phyloP scores from a whole-genome alignment of 768 basidiomycete genomes.

The Coprinopsis marcescibilis region DNA sequence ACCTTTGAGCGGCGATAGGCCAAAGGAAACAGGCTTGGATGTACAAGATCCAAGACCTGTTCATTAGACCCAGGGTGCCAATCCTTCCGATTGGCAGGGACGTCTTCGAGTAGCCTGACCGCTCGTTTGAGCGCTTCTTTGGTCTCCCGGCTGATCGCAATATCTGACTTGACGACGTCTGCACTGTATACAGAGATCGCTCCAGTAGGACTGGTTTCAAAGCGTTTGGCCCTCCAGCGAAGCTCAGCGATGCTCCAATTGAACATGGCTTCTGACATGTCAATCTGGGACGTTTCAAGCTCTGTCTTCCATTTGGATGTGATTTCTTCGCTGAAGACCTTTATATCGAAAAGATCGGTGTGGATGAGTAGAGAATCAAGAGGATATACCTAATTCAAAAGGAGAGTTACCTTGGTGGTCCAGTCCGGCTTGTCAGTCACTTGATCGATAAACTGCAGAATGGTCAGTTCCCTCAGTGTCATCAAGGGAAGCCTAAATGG shows the following conservation, averaged over 20 bases:
- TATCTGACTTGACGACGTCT: conserved; percentile 23
- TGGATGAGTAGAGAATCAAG: too few relatives aligned
- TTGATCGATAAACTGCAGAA: conserved; percentile 31
- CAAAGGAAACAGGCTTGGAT: conserved; percentile 35
- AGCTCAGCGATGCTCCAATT: conserved; percentile 16
- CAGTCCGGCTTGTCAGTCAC: conserved; percentile 30
- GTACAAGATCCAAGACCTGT: conserved; percentile 37
- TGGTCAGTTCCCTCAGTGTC: conserved; percentile 26
- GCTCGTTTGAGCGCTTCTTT: conserved; percentile 16
- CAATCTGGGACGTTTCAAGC: conserved; percentile 1
- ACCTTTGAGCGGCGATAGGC: conserved; percentile 20
- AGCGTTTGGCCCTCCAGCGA: conserved; percentile 13
- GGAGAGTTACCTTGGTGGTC: conserved; percentile 26
- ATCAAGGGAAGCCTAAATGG: conserved; percentile 15
- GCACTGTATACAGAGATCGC: conserved; percentile 11
- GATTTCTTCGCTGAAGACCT: too few relatives aligned
- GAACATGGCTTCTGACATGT: conserved; percentile 16
- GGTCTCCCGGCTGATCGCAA: conserved; percentile 18
- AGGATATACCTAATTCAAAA: too few relatives aligned
- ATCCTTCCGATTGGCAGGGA: conserved; percentile 27
- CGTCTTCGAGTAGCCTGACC: conserved; percentile 26
- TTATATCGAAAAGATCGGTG: too few relatives aligned
- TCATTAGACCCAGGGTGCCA: conserved; percentile 40
- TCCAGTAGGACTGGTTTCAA: conserved; percentile 4
- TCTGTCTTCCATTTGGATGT: too few relatives aligned